Base-by-base conservation (phyloP, 2,329 filamentous ascomycete genomes). In the Hypoxylon sp. region DNA sequence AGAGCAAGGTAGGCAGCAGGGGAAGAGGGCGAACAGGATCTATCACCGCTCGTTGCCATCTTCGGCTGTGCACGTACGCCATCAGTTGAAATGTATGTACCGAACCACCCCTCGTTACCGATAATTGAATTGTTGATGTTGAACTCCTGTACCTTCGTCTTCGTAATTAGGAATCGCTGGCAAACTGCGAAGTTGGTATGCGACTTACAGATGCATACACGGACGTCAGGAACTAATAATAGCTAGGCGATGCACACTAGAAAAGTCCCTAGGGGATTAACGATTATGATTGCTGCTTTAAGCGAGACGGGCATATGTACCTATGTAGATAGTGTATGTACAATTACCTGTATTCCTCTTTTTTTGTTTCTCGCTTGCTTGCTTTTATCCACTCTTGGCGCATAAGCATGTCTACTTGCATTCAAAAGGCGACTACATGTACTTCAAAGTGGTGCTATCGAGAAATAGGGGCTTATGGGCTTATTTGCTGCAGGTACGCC, bases 1-100 rank as follows among this genome's bases (percentile, higher is more conserved):
- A 50, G 61, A 67, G 50, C 64, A 62, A 62, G 67, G 64, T 55
- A 56, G 38, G 46, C 50, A 48, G 58, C 67, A 67, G 53, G 64
- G 64, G 64, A 36, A 48, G n/a, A 59, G 26, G 36, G 51, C 32
- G 33, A 50, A 61, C 36, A 67, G 56, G 50, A 63, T 60, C 52
- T 53, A 69, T 62, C 33, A 67, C 61, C 57, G 52, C 60, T 61
- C 54, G 67, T 67, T 60, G 11, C 38, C 52, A 59, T 65, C n/a
- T 18, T 61, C 50, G 45, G 26, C 49, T 52, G 36, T 40, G 50
- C 50, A 50, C 28, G 22, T 60, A 40, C 36, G 36, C 16, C 7
- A 56, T 40, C 46, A 26, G 38, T 60, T 24, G 42, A 56, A 36
- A 32, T 48, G 26, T 11, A 64, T 49, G 44, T 61, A 56, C 51